phyloP scores from a whole-genome alignment of 805 yeast genomes.

The Ogataea parapolymorpha region DNA sequence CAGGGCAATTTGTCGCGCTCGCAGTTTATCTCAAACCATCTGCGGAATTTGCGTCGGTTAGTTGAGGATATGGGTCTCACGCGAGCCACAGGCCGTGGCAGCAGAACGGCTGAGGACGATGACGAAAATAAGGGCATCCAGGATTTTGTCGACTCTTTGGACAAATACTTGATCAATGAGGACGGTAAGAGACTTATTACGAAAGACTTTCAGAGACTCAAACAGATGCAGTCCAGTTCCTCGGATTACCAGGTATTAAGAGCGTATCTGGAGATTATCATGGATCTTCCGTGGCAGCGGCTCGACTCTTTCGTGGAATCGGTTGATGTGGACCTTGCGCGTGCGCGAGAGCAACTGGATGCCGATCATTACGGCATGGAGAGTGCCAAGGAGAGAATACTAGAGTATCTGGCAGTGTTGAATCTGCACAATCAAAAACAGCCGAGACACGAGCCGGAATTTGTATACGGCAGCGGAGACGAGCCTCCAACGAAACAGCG shows the following conservation, averaged over 20 bases:
- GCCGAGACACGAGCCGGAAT: slow-evolving; percentile 5
- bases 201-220: slow-evolving; percentile 55
- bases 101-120: slow-evolving; percentile 35
- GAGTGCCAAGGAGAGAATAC: slow-evolving; percentile 67
- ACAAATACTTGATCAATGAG: slow-evolving; percentile 33
- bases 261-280: slow-evolving; percentile 60
- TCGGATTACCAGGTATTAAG: slow-evolving; percentile 63
- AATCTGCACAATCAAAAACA: slow-evolving; percentile 44
- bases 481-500: neutral
- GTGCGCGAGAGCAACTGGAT: slow-evolving; percentile 58
- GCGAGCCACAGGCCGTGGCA: slow-evolving; percentile 9
- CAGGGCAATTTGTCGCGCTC: slow-evolving; percentile 25
- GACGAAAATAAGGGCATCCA: slow-evolving; percentile 34
- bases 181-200: slow-evolving; percentile 40
- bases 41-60: slow-evolving; percentile 26
- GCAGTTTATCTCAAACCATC: slow-evolving; percentile 28
- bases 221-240: slow-evolving; percentile 52
- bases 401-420: slow-evolving; percentile 78
- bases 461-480: slow-evolving; percentile 2
- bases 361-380: slow-evolving; percentile 77
- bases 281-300: slow-evolving; percentile 58
- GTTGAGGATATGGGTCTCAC: slow-evolving; percentile 21
- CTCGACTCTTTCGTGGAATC: slow-evolving; percentile 20
- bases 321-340: slow-evolving; percentile 44
- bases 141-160: slow-evolving; percentile 33